Evolutionary conservation across 306 rosid genomes (phyloP).

Genomic region (Rosa lucieae): DNA sequence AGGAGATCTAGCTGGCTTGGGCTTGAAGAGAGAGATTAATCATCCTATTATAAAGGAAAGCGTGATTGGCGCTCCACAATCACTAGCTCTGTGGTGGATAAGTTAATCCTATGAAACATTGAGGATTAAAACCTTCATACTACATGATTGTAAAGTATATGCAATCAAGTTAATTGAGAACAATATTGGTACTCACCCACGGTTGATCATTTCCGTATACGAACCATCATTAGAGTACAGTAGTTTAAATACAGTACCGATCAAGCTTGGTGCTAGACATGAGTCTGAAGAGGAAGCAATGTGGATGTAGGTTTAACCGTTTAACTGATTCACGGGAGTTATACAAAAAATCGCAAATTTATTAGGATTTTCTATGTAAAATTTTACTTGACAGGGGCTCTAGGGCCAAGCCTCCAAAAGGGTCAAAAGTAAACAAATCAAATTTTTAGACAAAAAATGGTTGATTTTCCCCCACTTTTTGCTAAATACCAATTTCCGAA

Average conservation of each 20-base stretch:
- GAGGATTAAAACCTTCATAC: not conserved
- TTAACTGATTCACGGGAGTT: not conserved
- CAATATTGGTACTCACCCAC: too few species aligned
- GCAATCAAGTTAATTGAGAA: not conserved
- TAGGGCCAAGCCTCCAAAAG: not conserved
- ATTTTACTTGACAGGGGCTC: not conserved
- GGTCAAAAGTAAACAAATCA: not conserved
- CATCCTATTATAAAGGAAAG: not conserved
- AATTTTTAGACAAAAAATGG: not conserved
- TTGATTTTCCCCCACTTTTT: not conserved
- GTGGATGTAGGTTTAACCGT: not conserved
- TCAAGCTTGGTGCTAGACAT: not conserved
- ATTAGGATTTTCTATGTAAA: not conserved
- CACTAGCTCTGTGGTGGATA: not conserved
- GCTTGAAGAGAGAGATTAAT: not conserved
- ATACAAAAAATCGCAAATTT: not conserved
- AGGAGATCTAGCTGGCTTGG: not conserved
- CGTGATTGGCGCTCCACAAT: not conserved
- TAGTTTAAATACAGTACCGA: not conserved
- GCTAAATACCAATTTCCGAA: slow-evolving; percentile 3
- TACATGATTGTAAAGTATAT: too few species aligned
- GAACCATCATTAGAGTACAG: not conserved
- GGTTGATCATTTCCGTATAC: too few species aligned
- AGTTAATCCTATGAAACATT: not conserved
- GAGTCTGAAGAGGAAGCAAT: not conserved